These are phyloP conservation scores for Entomortierella lignicola DNA, from an alignment of 192 early-diverging fungal genomes.

Conservation along the genomic window DNA sequence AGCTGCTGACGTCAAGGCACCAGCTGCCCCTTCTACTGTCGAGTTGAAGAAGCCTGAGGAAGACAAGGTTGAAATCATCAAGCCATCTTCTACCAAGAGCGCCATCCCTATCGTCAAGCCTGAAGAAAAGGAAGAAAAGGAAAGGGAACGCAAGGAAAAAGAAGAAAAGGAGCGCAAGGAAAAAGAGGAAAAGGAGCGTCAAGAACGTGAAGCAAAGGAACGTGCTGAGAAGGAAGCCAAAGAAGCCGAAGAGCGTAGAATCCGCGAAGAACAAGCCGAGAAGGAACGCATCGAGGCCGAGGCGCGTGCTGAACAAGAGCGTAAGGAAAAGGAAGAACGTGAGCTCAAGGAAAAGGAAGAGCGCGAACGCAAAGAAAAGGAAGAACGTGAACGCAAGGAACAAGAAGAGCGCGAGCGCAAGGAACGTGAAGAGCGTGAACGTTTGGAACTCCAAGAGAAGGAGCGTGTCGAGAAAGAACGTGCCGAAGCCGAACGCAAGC, in stretches of 20 bases:
- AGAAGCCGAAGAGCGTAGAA: constrained; percentile 37
- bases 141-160: constrained; percentile 52
- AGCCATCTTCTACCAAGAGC: constrained; percentile 42
- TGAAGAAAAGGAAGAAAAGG: constrained; percentile 56
- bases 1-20: constrained; percentile 31
- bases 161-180: constrained; percentile 52
- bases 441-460: constrained; percentile 42
- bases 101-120: constrained; percentile 65
- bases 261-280: constrained; percentile 48
- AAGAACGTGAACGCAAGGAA: constrained; percentile 42
- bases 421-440: constrained; percentile 53
- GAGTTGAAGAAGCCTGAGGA: constrained; percentile 46
- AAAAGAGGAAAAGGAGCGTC: constrained; percentile 47
- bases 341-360: constrained; percentile 41
- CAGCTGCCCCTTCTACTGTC: constrained; percentile 28
- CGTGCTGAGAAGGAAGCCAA: constrained; percentile 44
- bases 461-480: constrained; percentile 46
- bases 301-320: constrained; percentile 29
- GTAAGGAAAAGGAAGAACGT: constrained; percentile 27
- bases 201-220: constrained; percentile 47
- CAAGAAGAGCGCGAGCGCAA: constrained; percentile 39
- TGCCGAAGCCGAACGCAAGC: constrained; percentile 52
- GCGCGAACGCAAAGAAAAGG: constrained; percentile 39
- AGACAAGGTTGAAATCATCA: constrained; percentile 43
- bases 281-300: constrained; percentile 51